phyloP scores from a whole-genome alignment of 169 alveolate genomes.

The Cyclospora cayetanensis region DNA sequence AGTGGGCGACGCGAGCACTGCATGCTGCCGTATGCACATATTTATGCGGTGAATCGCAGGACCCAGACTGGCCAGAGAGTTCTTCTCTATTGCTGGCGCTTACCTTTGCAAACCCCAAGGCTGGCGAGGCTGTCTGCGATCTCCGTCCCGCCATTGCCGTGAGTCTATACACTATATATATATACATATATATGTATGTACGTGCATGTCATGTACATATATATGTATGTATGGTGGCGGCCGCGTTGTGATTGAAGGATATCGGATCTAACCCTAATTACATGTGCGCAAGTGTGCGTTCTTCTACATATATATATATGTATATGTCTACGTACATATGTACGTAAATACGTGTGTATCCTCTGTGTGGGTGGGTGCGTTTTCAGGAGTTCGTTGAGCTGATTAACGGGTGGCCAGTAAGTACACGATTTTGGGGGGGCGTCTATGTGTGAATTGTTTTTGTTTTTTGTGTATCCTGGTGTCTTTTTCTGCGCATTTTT shows the following conservation, averaged over 20 bases:
- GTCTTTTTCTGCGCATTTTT: background rate
- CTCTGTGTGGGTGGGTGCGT: background rate
- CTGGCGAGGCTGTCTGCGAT: conserved; percentile 44
- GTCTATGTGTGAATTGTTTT: background rate
- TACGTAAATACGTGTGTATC: background rate
- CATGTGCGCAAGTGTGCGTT: no score
- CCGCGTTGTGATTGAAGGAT: no score
- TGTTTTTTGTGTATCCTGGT: background rate
- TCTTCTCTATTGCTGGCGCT: conserved; percentile 53
- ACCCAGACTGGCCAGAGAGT: conserved; percentile 39
- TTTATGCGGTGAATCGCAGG: conserved; percentile 1
- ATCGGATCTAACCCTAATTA: no score
- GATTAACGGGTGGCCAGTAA: conserved; percentile 69
- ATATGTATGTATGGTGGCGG: background rate
- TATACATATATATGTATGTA: no score
- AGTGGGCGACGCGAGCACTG: no score
- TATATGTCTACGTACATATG: background rate
- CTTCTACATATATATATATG: background rate
- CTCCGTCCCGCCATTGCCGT: conserved; percentile 59
- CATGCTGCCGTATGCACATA: no score
- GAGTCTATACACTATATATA: no score
- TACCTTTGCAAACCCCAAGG: background rate
- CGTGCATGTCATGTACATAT: no score
- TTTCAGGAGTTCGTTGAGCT: conserved; percentile 69
- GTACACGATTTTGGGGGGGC: background rate